These are phyloP conservation scores for Sporothrix brasiliensis DNA, from an alignment of 2,329 filamentous ascomycete species.

Conservation along the genomic window DNA sequence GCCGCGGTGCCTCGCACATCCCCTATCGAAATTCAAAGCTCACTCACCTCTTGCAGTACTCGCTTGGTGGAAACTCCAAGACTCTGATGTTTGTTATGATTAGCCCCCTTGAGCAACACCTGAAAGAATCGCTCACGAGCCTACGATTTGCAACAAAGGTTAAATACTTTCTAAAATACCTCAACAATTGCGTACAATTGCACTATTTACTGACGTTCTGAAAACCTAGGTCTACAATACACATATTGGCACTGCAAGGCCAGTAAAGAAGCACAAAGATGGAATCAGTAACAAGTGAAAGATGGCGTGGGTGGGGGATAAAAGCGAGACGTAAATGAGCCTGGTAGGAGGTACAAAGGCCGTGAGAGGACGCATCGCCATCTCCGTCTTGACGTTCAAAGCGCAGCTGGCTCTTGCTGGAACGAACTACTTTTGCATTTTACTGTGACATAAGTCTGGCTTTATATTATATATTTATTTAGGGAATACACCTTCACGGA, in stretches of 20 bases:
- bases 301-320: not conserved
- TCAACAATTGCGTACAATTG: not conserved
- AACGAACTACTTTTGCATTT: no score
- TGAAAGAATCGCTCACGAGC: constrained; percentile 91
- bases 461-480: no score
- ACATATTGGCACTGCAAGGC: constrained; percentile 86
- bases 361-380: no score
- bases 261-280: constrained; percentile 61
- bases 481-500: no score
- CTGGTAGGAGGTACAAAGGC: not conserved
- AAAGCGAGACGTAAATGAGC: not conserved
- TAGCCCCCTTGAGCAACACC: constrained; percentile 83
- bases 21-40: constrained; percentile 97
- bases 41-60: constrained; percentile 93
- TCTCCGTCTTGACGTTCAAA: no score
- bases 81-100: constrained; percentile 99
- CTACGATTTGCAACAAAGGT: constrained; percentile 95
- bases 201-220: not conserved
- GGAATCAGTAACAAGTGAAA: constrained; percentile 5
- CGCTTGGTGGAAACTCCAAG: constrained; percentile 90
- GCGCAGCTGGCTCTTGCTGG: no score
- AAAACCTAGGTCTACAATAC: constrained; percentile 73
- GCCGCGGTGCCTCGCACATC: constrained; percentile 78
- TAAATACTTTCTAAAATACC: constrained; percentile 26
- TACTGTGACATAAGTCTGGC: no score